Percentiles rank a stretch among this genome's conserved stretches.
phyloP scores from a whole-genome alignment of 495 filamentous ascomycete species.

The Letharia lupina region DNA sequence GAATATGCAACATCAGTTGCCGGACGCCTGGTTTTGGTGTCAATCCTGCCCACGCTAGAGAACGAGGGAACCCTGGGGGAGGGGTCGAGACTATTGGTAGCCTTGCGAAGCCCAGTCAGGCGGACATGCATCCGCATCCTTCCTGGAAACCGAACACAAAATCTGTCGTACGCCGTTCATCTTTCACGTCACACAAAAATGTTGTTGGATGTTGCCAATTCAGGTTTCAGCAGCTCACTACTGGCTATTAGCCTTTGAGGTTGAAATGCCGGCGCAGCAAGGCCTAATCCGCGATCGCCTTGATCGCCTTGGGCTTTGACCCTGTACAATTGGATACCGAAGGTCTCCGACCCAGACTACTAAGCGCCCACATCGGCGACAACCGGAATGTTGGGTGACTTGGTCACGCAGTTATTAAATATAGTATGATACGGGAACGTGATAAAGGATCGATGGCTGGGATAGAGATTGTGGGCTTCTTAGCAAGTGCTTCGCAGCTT shows the following conservation, averaged over 20 bases:
- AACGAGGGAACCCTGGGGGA: background rate
- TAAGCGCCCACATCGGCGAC: background rate
- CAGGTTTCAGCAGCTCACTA: background rate
- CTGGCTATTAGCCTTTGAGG: background rate
- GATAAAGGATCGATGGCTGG: slow-evolving; percentile 3
- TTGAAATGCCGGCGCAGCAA: background rate
- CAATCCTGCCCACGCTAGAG: background rate
- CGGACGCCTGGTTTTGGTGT: background rate
- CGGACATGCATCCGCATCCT: background rate
- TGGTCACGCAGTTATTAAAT: background rate
- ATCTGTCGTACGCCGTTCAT: background rate
- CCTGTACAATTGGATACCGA: background rate
- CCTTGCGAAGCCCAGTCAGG: background rate
- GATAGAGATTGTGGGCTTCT: background rate
- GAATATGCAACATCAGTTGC: background rate
- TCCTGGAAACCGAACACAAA: background rate
- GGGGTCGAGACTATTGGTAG: background rate
- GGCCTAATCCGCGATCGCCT: background rate
- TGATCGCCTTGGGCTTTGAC: background rate
- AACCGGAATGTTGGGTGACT: background rate
- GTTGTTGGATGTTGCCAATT: background rate
- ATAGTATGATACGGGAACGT: background rate
- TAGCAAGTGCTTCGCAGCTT: slow-evolving; percentile 7
- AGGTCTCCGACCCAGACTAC: background rate
- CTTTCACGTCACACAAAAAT: background rate